Percentiles rank a stretch among this genome's conserved stretches.
Conservation (phyloP, 345 rosid genomes). For the Cardamine resedifolia region DNA sequence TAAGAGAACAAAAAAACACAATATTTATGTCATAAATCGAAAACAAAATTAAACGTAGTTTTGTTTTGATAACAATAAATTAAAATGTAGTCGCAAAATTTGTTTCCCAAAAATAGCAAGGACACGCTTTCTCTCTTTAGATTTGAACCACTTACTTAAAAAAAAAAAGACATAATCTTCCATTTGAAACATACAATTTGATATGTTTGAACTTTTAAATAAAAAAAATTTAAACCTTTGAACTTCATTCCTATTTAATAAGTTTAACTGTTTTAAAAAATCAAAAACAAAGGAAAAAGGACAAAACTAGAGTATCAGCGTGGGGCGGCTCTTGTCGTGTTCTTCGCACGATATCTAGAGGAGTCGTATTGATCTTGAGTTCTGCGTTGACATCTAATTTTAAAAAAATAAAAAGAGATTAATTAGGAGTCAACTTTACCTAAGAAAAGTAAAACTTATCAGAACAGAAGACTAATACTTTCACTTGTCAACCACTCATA, state of each 20-base stretch:
- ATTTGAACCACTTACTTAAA: background rate
- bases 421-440: slow-evolving; percentile 32
- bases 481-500: slow-evolving; percentile 25
- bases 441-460: slow-evolving; percentile 6
- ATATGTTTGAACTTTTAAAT: background rate
- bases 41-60: background rate
- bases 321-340: slow-evolving; percentile 45
- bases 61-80: background rate
- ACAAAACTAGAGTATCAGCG: slow-evolving; percentile 35
- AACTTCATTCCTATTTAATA: background rate
- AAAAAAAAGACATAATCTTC: background rate
- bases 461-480: slow-evolving; percentile 12
- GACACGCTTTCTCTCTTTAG: background rate
- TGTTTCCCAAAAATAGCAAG: too few species aligned
- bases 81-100: background rate
- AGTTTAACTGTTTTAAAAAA: background rate
- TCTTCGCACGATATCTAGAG: slow-evolving; percentile 25
- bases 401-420: background rate
- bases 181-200: background rate
- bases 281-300: background rate
- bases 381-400: slow-evolving; percentile 33
- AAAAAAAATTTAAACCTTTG: background rate
- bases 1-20: background rate
- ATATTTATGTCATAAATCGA: background rate
- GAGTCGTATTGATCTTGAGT: slow-evolving; percentile 39